Evolutionary conservation across 75 land plant genomes (phyloP).

Genomic region (Pinus taeda): DNA sequence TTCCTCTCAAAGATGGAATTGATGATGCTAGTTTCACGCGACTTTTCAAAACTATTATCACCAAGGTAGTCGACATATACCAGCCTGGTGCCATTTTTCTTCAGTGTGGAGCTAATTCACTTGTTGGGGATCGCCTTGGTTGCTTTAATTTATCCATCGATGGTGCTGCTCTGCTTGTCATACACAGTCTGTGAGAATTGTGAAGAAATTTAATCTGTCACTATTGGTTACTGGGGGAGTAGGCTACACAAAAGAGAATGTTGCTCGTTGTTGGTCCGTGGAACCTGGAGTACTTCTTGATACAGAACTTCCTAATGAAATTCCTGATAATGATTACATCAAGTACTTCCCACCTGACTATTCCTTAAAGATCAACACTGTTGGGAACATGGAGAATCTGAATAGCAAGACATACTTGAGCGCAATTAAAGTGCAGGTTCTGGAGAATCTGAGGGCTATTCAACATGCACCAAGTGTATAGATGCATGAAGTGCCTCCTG

Average conservation of each 20-base stretch:
- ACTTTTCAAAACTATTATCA: no score
- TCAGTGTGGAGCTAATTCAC: conserved; percentile 99
- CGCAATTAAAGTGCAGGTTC: conserved; percentile 81
- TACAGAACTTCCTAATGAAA: conserved; percentile 92
- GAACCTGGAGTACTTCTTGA: conserved; percentile 97
- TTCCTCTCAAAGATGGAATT: no score
- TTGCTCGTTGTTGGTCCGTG: conserved; percentile 97
- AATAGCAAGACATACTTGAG: conserved; percentile 90
- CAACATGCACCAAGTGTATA: conserved; percentile 97
- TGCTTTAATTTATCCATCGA: conserved; percentile 99
- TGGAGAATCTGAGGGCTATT: conserved; percentile 81
- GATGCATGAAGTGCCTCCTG: conserved; percentile 99
- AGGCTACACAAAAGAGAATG: conserved; percentile 99
- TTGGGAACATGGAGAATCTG: conserved; percentile 74
- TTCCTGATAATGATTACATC: conserved; percentile 92
- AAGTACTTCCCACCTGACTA: conserved; percentile 89
- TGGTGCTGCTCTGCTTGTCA: conserved; percentile 61
- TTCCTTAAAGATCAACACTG: conserved; percentile 55
- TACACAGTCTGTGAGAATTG: conserved; percentile 92
- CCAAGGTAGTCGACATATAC: conserved; percentile 87
- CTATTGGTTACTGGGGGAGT: conserved; percentile 99
- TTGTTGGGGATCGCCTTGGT: conserved; percentile 98
- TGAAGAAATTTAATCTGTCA: conserved; percentile 89
- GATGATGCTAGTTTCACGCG: no score
- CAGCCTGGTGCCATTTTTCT: conserved; percentile 92